phyloP scores from a whole-genome alignment of 768 basidiomycete genomes.

The Gyrodon lividus region DNA sequence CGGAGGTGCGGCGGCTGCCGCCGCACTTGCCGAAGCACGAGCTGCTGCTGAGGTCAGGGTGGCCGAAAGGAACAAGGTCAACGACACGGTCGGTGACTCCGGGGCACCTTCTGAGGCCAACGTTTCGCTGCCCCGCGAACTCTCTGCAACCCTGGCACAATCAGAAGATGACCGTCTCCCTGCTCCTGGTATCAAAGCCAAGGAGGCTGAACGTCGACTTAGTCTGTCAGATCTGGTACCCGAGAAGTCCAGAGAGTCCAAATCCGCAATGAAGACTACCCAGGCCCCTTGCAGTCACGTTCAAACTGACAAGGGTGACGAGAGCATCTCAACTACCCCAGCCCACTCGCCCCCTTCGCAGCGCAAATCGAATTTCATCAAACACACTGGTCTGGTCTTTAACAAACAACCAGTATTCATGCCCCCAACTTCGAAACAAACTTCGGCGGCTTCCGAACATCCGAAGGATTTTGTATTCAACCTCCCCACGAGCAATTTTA shows the following conservation, averaged over 20 bases:
- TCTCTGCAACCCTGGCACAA: background rate
- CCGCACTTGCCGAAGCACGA: slow-evolving; percentile 64
- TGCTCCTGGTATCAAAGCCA: background rate
- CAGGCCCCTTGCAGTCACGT: slow-evolving; percentile 4
- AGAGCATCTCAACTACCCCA: slow-evolving; percentile 55
- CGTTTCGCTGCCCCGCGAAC: slow-evolving; percentile 8
- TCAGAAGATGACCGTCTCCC: background rate
- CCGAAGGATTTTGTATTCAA: slow-evolving; percentile 36
- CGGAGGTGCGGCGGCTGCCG: slow-evolving; percentile 49
- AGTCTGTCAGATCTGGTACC: slow-evolving; percentile 63
- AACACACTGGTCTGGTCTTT: slow-evolving; percentile 52
- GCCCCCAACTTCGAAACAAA: slow-evolving; percentile 21
- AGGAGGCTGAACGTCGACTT: slow-evolving; percentile 37
- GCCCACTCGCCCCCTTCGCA: slow-evolving; percentile 51
- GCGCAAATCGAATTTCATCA: slow-evolving; percentile 24
- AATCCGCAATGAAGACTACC: slow-evolving; percentile 22
- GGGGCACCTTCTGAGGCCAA: slow-evolving; percentile 27
- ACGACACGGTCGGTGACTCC: slow-evolving; percentile 26
- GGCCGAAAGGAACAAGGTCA: slow-evolving; percentile 58
- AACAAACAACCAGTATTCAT: slow-evolving; percentile 45
- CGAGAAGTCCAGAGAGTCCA: slow-evolving; percentile 17
- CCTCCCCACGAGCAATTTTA: slow-evolving; percentile 38
- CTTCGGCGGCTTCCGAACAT: slow-evolving; percentile 2
- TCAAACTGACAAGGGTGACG: slow-evolving; percentile 14
- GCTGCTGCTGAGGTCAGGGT: slow-evolving; percentile 67